A percentile compares a stretch with the other conserved stretches of the same genome.
phyloP scores from a whole-genome alignment of 306 rosid genomes.

The Fagus crenata region DNA sequence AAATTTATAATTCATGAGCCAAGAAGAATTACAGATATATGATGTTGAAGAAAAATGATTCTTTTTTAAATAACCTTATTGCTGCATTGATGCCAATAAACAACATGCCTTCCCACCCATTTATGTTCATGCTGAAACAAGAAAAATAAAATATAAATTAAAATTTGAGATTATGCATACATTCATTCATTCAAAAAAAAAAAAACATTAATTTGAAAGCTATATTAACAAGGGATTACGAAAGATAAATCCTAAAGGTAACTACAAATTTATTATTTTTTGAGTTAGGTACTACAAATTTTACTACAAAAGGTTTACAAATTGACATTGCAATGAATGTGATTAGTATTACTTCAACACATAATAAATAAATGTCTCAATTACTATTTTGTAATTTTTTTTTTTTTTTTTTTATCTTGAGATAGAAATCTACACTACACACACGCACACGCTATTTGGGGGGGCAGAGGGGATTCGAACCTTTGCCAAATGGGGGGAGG shows the following conservation, averaged over 20 bases:
- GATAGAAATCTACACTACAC: no score
- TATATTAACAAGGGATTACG: neutral
- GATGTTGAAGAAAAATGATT: slow-evolving; percentile 2
- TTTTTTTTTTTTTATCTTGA: no score
- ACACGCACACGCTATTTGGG: no score
- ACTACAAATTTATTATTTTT: no score
- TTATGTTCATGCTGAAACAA: slow-evolving; percentile 79
- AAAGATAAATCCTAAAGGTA: no score
- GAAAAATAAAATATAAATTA: slow-evolving; percentile 1
- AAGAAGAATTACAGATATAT: neutral
- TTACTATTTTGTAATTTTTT: neutral
- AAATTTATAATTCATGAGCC: neutral
- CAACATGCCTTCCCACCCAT: slow-evolving; percentile 98
- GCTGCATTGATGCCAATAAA: slow-evolving; percentile 98
- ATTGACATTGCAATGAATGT: no score
- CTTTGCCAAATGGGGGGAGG: no score
- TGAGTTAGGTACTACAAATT: no score
- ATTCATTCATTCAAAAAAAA: neutral
- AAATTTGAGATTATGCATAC: neutral
- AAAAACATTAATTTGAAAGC: neutral
- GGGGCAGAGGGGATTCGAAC: no score
- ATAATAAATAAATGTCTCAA: neutral
- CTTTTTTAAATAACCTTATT: slow-evolving; percentile 51
- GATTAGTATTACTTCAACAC: neutral
- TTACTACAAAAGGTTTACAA: no score